A percentile compares a stretch with the other conserved stretches of the same genome.
phyloP scores from a whole-genome alignment of 768 basidiomycete species.

The Leccinum subtestaceum region DNA sequence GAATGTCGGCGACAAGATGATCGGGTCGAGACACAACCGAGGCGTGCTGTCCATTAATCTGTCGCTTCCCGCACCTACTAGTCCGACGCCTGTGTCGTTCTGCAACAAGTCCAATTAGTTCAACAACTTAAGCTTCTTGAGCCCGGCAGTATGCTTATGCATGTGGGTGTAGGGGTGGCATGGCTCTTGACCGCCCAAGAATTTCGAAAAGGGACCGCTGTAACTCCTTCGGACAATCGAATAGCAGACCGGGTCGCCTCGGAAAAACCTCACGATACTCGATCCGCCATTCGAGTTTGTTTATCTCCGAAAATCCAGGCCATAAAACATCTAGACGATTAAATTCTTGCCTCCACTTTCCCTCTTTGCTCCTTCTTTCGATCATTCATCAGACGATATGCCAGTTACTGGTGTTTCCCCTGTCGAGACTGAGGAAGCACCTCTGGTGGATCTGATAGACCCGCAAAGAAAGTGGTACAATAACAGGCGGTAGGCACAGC shows the following conservation, averaged over 20 bases:
- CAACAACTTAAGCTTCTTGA: no score
- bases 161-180: background rate
- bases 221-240: no score
- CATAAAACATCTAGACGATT: background rate
- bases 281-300: background rate
- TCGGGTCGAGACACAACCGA: background rate
- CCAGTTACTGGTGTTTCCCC: slow-evolving; percentile 46
- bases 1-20: background rate
- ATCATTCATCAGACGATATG: slow-evolving; percentile 32
- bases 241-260: background rate
- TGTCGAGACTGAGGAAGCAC: slow-evolving; percentile 26
- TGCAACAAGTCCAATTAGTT: no score
- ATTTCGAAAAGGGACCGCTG: background rate
- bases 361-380: background rate
- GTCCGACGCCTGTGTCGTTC: no score
- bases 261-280: background rate
- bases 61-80: no score
- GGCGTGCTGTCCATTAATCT: no score
- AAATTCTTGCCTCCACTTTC: background rate
- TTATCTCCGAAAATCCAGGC: no score
- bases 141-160: no score
- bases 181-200: background rate
- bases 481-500: slow-evolving; percentile 54
- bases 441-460: slow-evolving; percentile 56
- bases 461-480: slow-evolving; percentile 73